Conservation (phyloP, 345 rosid species). For the Isatis tinctoria region DNA sequence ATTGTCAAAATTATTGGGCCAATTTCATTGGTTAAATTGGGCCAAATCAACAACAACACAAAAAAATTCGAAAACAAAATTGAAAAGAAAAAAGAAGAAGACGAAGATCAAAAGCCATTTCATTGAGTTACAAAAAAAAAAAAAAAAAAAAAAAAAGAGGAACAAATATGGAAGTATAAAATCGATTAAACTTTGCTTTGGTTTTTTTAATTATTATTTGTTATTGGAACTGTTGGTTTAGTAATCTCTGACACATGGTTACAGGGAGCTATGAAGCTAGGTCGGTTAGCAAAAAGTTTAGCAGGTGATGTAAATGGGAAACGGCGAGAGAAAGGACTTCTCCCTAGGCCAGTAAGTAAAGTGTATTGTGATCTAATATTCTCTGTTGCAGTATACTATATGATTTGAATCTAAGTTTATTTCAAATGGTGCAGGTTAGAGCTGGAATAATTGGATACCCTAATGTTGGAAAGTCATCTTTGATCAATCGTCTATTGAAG, state of each 20-base stretch:
- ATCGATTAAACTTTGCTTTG: too few species aligned
- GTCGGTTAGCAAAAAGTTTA: constrained; percentile 64
- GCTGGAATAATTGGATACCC: constrained; percentile 98
- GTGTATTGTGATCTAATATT: background rate
- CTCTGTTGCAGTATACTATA: background rate
- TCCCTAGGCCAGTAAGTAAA: constrained; percentile 71
- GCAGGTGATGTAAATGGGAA: constrained; percentile 76
- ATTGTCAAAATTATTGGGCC: too few species aligned
- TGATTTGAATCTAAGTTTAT: background rate
- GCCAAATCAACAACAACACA: too few species aligned
- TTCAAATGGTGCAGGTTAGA: constrained; percentile 52
- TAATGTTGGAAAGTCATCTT: constrained; percentile 94
- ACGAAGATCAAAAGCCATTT: too few species aligned
- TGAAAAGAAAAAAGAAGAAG: too few species aligned
- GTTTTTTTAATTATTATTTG: background rate
- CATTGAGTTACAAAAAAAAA: too few species aligned
- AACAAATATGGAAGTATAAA: too few species aligned
- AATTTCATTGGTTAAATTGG: too few species aligned
- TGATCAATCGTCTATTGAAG: constrained; percentile 86
- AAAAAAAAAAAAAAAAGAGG: too few species aligned
- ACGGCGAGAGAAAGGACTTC: constrained; percentile 80
- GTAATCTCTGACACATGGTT: constrained; percentile 1
- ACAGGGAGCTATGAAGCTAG: constrained; percentile 82
- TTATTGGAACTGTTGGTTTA: constrained; percentile 3
- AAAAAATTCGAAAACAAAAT: too few species aligned